Evolutionary conservation across 768 basidiomycete genomes (phyloP), one percentile per base, ranked within the genome.

Genomic region (Collybia mongolica): DNA sequence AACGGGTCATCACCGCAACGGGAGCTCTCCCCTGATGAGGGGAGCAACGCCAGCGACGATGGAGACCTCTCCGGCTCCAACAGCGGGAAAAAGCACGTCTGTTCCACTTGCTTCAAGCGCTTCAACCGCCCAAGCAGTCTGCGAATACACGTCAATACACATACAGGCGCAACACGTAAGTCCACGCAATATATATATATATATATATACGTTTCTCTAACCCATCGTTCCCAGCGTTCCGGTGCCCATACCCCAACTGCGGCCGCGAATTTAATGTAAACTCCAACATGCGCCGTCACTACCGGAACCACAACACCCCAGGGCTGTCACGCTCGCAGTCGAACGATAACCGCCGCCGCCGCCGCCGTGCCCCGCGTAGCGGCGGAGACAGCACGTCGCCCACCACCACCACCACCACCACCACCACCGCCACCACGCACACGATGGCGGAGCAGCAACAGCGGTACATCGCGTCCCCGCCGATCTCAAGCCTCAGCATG

Each of bases 221-320:
- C 29, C 39, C 14, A 12, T 51, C 35, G 39, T 46, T 54, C 35
- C 20, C 39, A 87, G 90, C 88, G 17, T 89, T 86, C 68, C 74
- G 79, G 37, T 91, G 89, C 57, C 85, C 86, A 3, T 86, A 73
- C 73, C 85, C 83, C 5, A 78, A 82, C 38, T 90, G 88, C 62
- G 84, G 84, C 35, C 77, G 86, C 28, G 80, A 85, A 52, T 91
- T 91, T 68, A 90, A 89, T 55, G 90, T 90, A 41, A 88, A 89
- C 62, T 88, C 86, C 0, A 92, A 91, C 64, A 91, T 90, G 89
- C 78, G 89, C 24, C 73, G 89, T 5, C 89, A 91, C 59, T 84
- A 82, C 62, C 74, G 87, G 39, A 90, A 87, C 63, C 88, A 90
- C 45, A 68, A 67, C 1, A 49, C 68, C 2, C 66, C 72, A 19